phyloP scores from a whole-genome alignment of 129 eudicot species.

The Kitagawia praeruptora region DNA sequence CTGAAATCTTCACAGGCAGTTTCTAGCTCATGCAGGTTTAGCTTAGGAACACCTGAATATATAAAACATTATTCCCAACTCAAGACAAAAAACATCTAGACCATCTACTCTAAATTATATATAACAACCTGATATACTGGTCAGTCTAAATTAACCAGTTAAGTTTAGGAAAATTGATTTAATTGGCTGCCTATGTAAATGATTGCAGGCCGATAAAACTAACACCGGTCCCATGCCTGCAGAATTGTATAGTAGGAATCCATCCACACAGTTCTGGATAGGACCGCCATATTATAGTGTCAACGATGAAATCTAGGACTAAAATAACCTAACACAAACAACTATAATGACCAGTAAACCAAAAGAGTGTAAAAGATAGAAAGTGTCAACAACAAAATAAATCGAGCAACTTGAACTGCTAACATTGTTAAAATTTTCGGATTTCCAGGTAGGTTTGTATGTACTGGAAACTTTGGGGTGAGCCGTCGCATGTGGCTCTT shows the following conservation, averaged over 20 bases:
- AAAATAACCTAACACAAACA: background rate
- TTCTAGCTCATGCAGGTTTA: conserved; percentile 78
- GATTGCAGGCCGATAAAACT: background rate
- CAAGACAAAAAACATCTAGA: background rate
- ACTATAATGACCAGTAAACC: background rate
- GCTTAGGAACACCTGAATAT: conserved; percentile 77
- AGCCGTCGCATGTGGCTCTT: background rate
- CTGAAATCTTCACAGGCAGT: conserved; percentile 96
- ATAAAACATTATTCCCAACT: background rate
- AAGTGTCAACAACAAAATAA: background rate
- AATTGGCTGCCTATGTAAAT: background rate
- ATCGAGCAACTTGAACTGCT: background rate
- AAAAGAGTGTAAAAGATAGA: background rate
- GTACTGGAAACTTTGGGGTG: too few relatives aligned
- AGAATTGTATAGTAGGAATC: background rate
- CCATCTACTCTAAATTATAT: background rate
- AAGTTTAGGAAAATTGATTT: background rate
- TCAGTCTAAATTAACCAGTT: background rate
- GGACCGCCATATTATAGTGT: background rate
- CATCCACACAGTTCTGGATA: background rate
- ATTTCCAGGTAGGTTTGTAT: background rate
- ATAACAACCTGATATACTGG: background rate
- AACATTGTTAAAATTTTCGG: background rate
- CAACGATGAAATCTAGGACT: background rate
- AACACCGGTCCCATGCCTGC: background rate